A percentile compares a stretch with the other conserved stretches of the same genome.
Conservation (phyloP, 176 grass and related monocot species). For the Rhipidocladum racemiflorum region DNA sequence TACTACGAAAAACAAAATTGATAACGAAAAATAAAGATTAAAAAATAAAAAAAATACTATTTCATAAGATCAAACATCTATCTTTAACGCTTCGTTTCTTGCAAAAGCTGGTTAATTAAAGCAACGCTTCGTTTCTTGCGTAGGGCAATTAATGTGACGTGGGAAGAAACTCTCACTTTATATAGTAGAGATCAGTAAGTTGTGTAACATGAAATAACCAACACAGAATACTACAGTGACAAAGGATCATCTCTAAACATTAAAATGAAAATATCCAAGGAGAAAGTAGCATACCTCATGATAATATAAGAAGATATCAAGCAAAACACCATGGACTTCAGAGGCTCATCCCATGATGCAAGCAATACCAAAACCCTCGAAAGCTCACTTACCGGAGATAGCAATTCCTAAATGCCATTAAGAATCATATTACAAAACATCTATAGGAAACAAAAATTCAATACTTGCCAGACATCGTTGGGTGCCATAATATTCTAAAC, state of each 20-base stretch:
- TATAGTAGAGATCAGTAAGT: too few relatives aligned
- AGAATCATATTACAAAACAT: neutral
- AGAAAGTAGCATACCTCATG: constrained; percentile 49
- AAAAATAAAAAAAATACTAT: too few relatives aligned
- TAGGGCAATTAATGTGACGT: too few relatives aligned
- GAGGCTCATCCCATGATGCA: constrained; percentile 77
- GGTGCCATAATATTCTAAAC: neutral
- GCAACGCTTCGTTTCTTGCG: too few relatives aligned
- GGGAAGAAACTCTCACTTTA: too few relatives aligned
- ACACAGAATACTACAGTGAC: neutral
- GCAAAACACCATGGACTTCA: constrained; percentile 80
- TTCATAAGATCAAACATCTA: too few relatives aligned
- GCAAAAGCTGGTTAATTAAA: too few relatives aligned
- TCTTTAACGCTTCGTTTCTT: too few relatives aligned
- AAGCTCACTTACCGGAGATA: constrained; percentile 66
- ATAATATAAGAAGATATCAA: constrained; percentile 63
- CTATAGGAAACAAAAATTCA: neutral
- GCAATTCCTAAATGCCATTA: constrained; percentile 61
- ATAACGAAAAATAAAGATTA: too few relatives aligned
- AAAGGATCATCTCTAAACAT: constrained; percentile 18
- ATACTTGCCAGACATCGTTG: neutral
- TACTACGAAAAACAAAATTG: too few relatives aligned
- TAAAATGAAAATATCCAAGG: neutral
- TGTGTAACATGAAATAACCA: constrained; percentile 12
- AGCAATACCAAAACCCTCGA: constrained; percentile 62